Percentiles rank a stretch among this genome's conserved stretches.
Evolutionary conservation across 805 yeast species (phyloP).

Genomic region (Candida endomychidarum): DNA sequence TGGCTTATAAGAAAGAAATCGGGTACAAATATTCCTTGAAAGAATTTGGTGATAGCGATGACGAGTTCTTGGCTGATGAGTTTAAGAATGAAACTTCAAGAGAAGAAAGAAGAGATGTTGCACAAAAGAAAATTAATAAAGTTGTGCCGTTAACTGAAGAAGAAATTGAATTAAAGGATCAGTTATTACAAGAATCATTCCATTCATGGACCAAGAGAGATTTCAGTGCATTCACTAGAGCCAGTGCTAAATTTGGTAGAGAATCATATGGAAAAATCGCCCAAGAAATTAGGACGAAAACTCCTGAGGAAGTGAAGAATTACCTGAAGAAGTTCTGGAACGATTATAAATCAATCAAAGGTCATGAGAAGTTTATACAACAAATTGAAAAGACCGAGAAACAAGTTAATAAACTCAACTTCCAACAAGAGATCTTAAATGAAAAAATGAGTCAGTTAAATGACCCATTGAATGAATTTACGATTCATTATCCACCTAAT

Average conservation of each 20-base stretch:
- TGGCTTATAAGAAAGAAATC: slow-evolving; percentile 58
- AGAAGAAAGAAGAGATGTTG: slow-evolving; percentile 42
- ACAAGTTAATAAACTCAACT: slow-evolving; percentile 53
- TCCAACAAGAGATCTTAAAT: slow-evolving; percentile 56
- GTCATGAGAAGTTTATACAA: slow-evolving; percentile 66
- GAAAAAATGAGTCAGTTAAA: slow-evolving; percentile 51
- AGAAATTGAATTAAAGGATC: slow-evolving; percentile 54
- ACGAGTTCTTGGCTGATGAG: slow-evolving; percentile 50
- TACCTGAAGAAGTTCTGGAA: slow-evolving; percentile 68
- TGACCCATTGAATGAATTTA: slow-evolving; percentile 63
- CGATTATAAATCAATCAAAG: slow-evolving; percentile 58
- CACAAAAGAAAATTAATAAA: slow-evolving; percentile 53
- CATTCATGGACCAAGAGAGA: slow-evolving; percentile 73
- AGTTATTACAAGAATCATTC: slow-evolving; percentile 57
- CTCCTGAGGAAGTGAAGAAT: slow-evolving; percentile 55
- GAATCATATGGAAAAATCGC: slow-evolving; percentile 50
- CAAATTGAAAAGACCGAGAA: slow-evolving; percentile 75
- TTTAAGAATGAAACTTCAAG: slow-evolving; percentile 37
- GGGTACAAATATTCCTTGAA: slow-evolving; percentile 57
- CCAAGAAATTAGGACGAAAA: slow-evolving; percentile 54
- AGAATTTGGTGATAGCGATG: slow-evolving; percentile 61
- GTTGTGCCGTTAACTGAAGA: slow-evolving; percentile 63
- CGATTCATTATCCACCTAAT: slow-evolving; percentile 77
- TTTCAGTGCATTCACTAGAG: slow-evolving; percentile 68
- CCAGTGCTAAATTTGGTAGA: slow-evolving; percentile 67